A percentile compares a stretch with the other conserved stretches of the same genome.
phyloP scores from a whole-genome alignment of 345 rosid species.

The Garcia nutans region DNA sequence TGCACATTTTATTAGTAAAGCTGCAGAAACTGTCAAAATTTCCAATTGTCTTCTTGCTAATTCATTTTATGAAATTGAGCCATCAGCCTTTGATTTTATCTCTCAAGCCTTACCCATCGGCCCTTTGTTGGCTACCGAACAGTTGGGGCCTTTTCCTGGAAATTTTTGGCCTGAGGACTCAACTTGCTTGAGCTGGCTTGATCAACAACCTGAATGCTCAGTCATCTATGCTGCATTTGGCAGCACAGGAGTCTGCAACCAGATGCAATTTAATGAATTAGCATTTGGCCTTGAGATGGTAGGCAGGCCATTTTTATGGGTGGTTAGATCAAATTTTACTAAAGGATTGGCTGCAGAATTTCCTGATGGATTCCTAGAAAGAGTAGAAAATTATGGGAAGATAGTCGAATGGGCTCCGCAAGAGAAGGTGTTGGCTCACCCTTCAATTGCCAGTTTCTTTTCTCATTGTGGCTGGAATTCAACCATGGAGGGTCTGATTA shows the following conservation, averaged over 20 bases:
- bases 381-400: constrained; percentile 9
- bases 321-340: constrained; percentile 8
- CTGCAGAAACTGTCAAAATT: neutral
- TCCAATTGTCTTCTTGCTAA: constrained; percentile 27
- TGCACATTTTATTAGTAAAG: neutral
- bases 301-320: constrained; percentile 25
- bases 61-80: constrained; percentile 31
- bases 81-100: constrained; percentile 12
- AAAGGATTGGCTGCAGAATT: neutral
- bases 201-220: constrained; percentile 32
- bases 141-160: constrained; percentile 6
- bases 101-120: constrained; percentile 35
- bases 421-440: constrained; percentile 35
- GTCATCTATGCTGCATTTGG: constrained; percentile 56
- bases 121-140: constrained; percentile 22
- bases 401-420: constrained; percentile 34
- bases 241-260: constrained; percentile 21
- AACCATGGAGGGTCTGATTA: constrained; percentile 16
- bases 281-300: constrained; percentile 35
- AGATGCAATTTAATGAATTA: constrained; percentile 38
- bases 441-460: constrained; percentile 33
- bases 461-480: constrained; percentile 45
- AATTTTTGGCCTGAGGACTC: constrained; percentile 35
- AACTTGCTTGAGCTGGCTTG: constrained; percentile 46
- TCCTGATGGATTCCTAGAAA: constrained; percentile 29